Conservation (phyloP, 495 filamentous ascomycete species). For the Penicillium robsamsonii region DNA sequence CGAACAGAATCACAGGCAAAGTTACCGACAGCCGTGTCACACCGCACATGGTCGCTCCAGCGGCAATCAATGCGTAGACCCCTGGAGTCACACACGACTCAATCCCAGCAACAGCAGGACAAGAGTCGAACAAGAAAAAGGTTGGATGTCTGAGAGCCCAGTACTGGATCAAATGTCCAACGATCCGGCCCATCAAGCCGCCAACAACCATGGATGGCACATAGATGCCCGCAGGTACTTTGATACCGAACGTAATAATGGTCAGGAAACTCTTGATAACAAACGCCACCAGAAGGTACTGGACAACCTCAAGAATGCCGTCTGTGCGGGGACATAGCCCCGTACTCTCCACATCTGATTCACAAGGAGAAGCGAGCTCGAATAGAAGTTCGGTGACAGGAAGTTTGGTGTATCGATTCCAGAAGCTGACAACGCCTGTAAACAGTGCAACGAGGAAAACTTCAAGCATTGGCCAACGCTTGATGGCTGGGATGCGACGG, state of each 20-base stretch:
- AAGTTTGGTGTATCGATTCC: conserved; percentile 87
- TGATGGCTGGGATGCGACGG: conserved; percentile 75
- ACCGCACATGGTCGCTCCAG: conserved; percentile 96
- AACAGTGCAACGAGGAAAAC: conserved; percentile 82
- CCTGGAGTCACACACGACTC: conserved; percentile 91
- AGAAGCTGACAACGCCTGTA: conserved; percentile 84
- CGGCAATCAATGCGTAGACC: conserved; percentile 92
- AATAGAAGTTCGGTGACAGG: conserved; percentile 88
- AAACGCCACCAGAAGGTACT: conserved; percentile 72
- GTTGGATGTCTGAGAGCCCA: conserved; percentile 69
- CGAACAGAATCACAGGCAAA: conserved; percentile 91
- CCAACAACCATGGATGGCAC: conserved; percentile 98
- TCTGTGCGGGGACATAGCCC: conserved; percentile 77
- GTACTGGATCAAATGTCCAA: conserved; percentile 87
- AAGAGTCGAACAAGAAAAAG: conserved; percentile 69
- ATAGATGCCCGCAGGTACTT: conserved; percentile 94
- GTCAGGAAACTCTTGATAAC: conserved; percentile 88
- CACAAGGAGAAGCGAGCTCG: conserved; percentile 86
- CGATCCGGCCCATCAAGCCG: conserved; percentile 83
- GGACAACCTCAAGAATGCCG: conserved; percentile 70
- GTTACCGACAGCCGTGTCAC: conserved; percentile 94
- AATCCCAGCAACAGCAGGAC: conserved; percentile 63
- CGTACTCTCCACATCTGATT: conserved; percentile 53
- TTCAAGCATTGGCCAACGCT: conserved; percentile 79
- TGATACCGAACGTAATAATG: conserved; percentile 87